Base-by-base conservation (phyloP, 2,329 filamentous ascomycete genomes). In the Fusarium veterinarium region DNA sequence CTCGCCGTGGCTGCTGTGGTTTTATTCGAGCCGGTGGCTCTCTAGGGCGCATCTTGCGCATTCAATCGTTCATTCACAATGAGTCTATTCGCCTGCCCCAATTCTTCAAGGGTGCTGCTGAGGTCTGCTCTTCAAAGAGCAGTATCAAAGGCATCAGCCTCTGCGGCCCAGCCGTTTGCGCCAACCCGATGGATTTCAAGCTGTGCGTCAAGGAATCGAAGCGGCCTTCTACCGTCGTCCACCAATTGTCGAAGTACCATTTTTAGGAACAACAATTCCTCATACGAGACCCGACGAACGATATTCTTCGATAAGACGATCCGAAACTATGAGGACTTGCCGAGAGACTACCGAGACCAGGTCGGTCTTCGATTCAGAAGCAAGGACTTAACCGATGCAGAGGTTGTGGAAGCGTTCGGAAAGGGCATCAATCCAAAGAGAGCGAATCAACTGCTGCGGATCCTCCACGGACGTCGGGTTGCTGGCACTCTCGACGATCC, bases 401-500 rank as follows among this genome's bases (percentile, higher is more conserved):
- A 91, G 74, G 82, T 85, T 10, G 75, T 81, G 20, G 67, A 72
- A 14, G 82, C 91, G 41, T 91, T 91, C 67, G 87, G 88, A 3
- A 75, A 83, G 9, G 80, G 81, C 17, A 81, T 90, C 49, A 80
- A 82, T 66, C 77, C 83, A 2, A 71, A 75, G 7, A 75, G 79
- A 9, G 90, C 86, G 25, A 91, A 91, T 76, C 81, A 80, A 48
- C 79, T 91, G 46, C 80, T 92, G 55, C 83, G 84, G 58, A 87
- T 91, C 55, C 80, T 91, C 17, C 90, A 92, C 76, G 90, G 90
- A 13, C 86, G 89, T 40, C 84, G 90, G 44, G 89, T 92, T 28
- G 89, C 90, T 12, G 90, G 90, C 38, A 91, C 90, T 6, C 82
- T 92, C 45, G 86, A 89, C 16, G 90, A 92, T 75, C 90, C 90